A percentile compares a stretch with the other conserved stretches of the same genome.
These are phyloP conservation scores for Ormosia emarginata DNA, from an alignment of 306 rosid genomes.

Conservation along the genomic window DNA sequence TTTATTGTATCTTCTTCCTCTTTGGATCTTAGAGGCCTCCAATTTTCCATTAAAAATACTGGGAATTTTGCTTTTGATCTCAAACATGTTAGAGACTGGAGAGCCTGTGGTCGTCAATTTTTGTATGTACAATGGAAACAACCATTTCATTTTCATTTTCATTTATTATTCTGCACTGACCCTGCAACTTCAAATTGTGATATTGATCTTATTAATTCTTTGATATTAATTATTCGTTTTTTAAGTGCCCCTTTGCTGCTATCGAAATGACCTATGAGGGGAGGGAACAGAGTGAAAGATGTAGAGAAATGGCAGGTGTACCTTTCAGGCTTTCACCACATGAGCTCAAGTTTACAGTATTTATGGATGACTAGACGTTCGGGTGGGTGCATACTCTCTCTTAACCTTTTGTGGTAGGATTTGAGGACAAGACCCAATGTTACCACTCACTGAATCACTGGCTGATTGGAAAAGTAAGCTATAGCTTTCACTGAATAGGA, in stretches of 20 bases:
- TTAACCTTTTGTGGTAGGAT: conserved; percentile 39
- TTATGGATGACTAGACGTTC: conserved; percentile 31
- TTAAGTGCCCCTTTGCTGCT: not conserved
- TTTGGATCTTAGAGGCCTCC: conserved; percentile 43
- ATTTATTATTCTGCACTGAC: conserved; percentile 3
- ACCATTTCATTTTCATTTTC: conserved; percentile 29
- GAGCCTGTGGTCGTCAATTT: conserved; percentile 33
- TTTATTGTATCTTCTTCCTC: conserved; percentile 39
- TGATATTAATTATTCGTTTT: not conserved
- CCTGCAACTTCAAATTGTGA: not conserved
- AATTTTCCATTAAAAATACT: conserved; percentile 38
- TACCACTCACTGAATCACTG: conserved; percentile 35
- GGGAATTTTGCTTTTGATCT: conserved; percentile 53
- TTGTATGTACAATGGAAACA: conserved; percentile 48
- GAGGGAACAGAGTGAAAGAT: not conserved
- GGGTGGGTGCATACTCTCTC: conserved; percentile 21
- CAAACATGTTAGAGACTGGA: conserved; percentile 38
- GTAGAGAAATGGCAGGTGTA: conserved; percentile 16
- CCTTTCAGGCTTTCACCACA: not conserved
- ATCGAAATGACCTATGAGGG: conserved; percentile 20
- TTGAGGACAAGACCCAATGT: conserved; percentile 40
- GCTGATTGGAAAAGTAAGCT: conserved; percentile 45
- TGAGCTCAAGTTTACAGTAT: conserved; percentile 25
- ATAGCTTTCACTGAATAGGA: conserved; percentile 42
- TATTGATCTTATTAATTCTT: not conserved